A percentile compares a stretch with the other conserved stretches of the same genome.
Evolutionary conservation across 1,139 yeast genomes (phyloP).

Genomic region (Geotrichum armillariae): DNA sequence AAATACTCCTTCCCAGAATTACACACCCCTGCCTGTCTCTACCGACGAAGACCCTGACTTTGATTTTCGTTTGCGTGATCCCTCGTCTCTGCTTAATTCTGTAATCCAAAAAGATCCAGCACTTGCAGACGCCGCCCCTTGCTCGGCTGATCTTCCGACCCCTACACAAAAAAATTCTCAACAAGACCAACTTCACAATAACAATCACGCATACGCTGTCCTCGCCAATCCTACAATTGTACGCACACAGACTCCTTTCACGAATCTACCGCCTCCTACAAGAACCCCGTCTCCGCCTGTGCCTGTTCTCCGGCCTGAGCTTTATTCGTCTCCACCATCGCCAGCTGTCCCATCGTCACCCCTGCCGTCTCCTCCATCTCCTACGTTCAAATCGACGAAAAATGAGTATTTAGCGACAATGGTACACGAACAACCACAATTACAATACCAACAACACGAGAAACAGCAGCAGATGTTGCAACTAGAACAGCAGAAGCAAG

Average conservation of each 20-base stretch:
- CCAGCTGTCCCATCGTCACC: not conserved
- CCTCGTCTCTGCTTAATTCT: not conserved
- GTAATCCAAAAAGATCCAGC: not conserved
- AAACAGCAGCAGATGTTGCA: not conserved
- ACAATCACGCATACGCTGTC: not conserved
- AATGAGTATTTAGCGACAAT: conserved; percentile 5
- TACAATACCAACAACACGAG: conserved; percentile 1
- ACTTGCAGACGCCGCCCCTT: not conserved
- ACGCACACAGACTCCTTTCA: conserved; percentile 6
- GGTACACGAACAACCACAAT: conserved; percentile 5
- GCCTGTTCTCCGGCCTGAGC: not conserved
- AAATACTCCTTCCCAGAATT: conserved; percentile 1
- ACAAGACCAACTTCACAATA: not conserved
- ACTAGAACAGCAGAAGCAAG: not conserved
- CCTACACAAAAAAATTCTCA: not conserved
- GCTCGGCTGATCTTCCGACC: not conserved
- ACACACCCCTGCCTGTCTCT: conserved; percentile 14
- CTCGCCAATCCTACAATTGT: conserved; percentile 1
- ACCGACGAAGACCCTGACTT: not conserved
- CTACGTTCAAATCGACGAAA: not conserved
- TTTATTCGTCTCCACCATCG: not conserved
- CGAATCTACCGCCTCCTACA: not conserved
- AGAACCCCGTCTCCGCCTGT: conserved; percentile 4
- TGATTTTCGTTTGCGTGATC: not conserved
- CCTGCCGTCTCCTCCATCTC: not conserved